These are phyloP conservation scores for Metarhizium anisopliae DNA, from an alignment of 2,329 filamentous ascomycete species.

Conservation along the genomic window DNA sequence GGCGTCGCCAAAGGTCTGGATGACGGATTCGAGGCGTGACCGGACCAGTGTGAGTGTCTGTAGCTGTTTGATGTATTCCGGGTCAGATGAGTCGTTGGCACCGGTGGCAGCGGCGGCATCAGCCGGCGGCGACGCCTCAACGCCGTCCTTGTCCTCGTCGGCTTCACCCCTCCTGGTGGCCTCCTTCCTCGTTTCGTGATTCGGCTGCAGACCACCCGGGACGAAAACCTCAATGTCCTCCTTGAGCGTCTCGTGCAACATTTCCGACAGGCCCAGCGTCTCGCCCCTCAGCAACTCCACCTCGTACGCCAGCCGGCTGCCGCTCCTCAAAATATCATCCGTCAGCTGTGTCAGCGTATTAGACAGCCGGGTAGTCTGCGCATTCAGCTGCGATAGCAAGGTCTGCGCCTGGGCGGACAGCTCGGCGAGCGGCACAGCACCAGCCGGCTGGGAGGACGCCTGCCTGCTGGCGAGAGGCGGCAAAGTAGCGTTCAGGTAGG, in stretches of 20 bases:
- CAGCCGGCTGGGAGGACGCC: conserved; percentile 15
- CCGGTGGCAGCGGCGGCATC: conserved; percentile 6
- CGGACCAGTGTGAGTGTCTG: conserved; percentile 78
- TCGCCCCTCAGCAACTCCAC: conserved; percentile 90
- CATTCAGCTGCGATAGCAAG: conserved; percentile 78
- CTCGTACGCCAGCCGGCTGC: conserved; percentile 83
- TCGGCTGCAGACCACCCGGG: conserved; percentile 37
- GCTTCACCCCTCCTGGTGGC: conserved; percentile 7
- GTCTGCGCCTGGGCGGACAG: conserved; percentile 74
- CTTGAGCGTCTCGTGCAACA: conserved; percentile 62
- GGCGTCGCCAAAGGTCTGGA: conserved; percentile 85
- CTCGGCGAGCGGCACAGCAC: conserved; percentile 57
- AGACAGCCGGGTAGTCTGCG: conserved; percentile 77
- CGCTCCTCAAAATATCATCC: conserved; percentile 87
- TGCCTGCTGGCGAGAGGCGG: conserved; percentile 52
- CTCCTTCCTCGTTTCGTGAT: conserved; percentile 16
- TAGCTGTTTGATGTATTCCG: conserved; percentile 65
- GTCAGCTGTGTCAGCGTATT: conserved; percentile 79
- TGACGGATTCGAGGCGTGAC: conserved; percentile 75
- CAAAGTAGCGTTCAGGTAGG: conserved; percentile 74
- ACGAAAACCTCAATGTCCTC: conserved; percentile 67
- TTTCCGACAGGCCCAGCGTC: conserved; percentile 69
- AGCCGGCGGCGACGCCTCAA: conserved; percentile 7
- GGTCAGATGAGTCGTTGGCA: conserved; percentile 32
- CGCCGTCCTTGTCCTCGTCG: conserved; percentile 15